phyloP scores from a whole-genome alignment of 495 filamentous ascomycete genomes.

The Lophiotrema nucula region DNA sequence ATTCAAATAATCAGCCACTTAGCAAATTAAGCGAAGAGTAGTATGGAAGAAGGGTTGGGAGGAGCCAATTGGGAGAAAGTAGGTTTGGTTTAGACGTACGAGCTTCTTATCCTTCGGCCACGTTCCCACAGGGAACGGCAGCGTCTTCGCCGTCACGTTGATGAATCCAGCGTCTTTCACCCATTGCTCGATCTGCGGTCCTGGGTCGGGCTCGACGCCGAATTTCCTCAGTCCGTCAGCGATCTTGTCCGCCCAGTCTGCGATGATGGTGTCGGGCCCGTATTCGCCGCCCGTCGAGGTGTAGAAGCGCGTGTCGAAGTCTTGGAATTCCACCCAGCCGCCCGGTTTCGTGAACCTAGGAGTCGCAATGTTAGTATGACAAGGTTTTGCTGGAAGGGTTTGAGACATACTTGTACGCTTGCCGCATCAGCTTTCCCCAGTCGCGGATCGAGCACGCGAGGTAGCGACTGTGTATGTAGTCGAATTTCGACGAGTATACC shows the following conservation, averaged over 20 bases:
- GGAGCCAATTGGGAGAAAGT: not conserved
- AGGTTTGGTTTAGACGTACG: too few relatives aligned
- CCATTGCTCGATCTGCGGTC: conserved; percentile 26
- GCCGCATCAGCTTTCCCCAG: conserved; percentile 39
- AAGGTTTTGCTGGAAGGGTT: not conserved
- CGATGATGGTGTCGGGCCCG: conserved; percentile 38
- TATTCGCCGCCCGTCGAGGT: conserved; percentile 49
- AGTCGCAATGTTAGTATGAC: not conserved
- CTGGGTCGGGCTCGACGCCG: conserved; percentile 30
- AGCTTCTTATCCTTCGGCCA: conserved; percentile 37
- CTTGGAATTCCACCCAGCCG: conserved; percentile 56
- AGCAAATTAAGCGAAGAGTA: not conserved
- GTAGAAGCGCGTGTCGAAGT: conserved; percentile 42
- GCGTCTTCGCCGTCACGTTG: conserved; percentile 38
- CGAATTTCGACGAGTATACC: conserved; percentile 47
- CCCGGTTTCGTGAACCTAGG: conserved; percentile 46
- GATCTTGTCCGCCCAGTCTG: conserved; percentile 36
- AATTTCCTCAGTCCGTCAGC: conserved; percentile 13
- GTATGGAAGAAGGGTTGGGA: not conserved
- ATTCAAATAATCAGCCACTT: not conserved
- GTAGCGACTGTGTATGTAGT: conserved; percentile 57
- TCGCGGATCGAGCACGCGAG: conserved; percentile 52
- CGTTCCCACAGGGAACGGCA: conserved; percentile 31
- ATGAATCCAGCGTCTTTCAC: conserved; percentile 41
- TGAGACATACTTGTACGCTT: conserved; percentile 37